Base-by-base conservation (phyloP, 805 yeast genomes). In the Teunomyces lycoperdinae region DNA sequence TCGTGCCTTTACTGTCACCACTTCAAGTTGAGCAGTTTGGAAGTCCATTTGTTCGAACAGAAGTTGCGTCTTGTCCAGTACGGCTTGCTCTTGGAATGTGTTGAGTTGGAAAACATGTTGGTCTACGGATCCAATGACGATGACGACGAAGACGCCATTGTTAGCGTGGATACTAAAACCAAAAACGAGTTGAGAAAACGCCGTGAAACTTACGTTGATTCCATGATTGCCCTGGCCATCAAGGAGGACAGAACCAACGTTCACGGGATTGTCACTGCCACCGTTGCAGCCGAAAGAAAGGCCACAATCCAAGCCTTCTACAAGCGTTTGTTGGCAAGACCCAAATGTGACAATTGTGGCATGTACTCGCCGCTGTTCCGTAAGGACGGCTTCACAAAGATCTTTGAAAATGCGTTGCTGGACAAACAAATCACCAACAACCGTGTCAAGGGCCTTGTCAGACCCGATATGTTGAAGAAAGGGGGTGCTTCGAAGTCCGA, bases 281-380 rank as follows among this genome's bases (percentile, higher is more conserved):
- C 92, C 16, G 87, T 91, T 32, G 80, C 80, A 27, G 96, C 90
- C 59, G 96, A 89, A 68, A 83, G 99, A 70, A 90, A 92, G 64
- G 64, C 63, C 9, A 68, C 82, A 47, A 76, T 89, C 54, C 85
- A 83, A 49, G 89, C 85, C 31, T 85, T 91, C 59, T 88, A 90
- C 74, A 81, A 80, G 58, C 80, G 80, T 58, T 67, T 91, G 43
- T 70, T 88, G 53, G 67, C 86, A 42, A 82, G 97, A 67, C 84
- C 90, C 47, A 87, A 84, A 67, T 94, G 99, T 79, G 96, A 89
- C 60, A 90, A 91, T 69, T 94, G 99, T 79, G 89, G 90, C 39
- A 88, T 91, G 96, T 88, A 76, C 67, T 89, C 97, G 40, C 98
- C 99, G 47, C 76, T 85, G 31, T 92, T 85, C 75, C 83, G 99